These are phyloP conservation scores for Collybia nuda DNA, from an alignment of 768 basidiomycete genomes.

Conservation along the genomic window DNA sequence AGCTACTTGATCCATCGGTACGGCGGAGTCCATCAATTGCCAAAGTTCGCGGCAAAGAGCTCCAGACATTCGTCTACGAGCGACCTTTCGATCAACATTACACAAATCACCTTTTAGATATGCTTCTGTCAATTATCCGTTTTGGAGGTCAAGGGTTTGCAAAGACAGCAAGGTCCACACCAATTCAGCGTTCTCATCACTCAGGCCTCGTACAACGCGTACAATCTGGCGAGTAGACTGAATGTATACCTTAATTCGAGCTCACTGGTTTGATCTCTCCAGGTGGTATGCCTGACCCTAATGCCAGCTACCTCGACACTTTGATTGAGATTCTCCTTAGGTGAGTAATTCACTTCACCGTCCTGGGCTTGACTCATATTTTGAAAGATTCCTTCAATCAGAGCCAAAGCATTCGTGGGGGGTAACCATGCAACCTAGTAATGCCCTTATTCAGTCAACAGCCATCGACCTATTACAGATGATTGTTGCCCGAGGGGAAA, in stretches of 20 bases:
- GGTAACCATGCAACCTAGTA: constrained; percentile 58
- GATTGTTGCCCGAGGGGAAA: constrained; percentile 79
- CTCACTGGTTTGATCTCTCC: constrained; percentile 8
- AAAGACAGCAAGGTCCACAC: constrained; percentile 66
- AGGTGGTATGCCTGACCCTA: constrained; percentile 44
- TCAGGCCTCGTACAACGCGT: constrained; percentile 60
- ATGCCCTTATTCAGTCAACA: constrained; percentile 67
- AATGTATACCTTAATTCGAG: neutral
- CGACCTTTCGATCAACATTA: constrained; percentile 77
- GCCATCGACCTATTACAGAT: constrained; percentile 82
- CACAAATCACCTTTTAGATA: constrained; percentile 72
- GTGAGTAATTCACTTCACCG: constrained; percentile 36
- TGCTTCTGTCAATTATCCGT: constrained; percentile 70
- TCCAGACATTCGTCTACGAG: constrained; percentile 69
- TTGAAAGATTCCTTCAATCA: constrained; percentile 68
- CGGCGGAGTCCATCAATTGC: constrained; percentile 45
- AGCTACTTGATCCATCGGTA: constrained; percentile 72
- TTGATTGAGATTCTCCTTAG: constrained; percentile 71
- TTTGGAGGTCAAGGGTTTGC: constrained; percentile 91
- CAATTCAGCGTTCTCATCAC: constrained; percentile 66
- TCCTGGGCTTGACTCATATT: neutral
- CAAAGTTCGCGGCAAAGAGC: constrained; percentile 63
- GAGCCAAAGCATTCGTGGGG: constrained; percentile 58
- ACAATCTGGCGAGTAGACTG: constrained; percentile 46
- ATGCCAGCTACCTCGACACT: constrained; percentile 74